A percentile compares a stretch with the other conserved stretches of the same genome.
phyloP scores from a whole-genome alignment of 495 filamentous ascomycete species.

The Aspergillus biplanus region DNA sequence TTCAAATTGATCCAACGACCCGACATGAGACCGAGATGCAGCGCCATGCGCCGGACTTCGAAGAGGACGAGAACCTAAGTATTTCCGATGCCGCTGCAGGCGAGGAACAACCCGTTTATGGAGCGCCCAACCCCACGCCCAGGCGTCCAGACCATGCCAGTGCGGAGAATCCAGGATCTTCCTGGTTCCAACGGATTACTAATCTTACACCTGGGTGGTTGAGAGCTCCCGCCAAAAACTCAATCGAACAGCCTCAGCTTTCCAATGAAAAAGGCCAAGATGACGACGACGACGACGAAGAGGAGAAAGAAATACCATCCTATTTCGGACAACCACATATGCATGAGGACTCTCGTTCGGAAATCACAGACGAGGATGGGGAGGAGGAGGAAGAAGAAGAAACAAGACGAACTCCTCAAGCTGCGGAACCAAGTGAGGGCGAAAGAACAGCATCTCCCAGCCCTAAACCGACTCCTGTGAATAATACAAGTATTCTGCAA shows the following conservation, averaged over 20 bases:
- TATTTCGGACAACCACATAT: conserved; percentile 20
- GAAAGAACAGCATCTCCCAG: not conserved
- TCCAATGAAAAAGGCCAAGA: conserved; percentile 24
- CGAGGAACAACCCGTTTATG: conserved; percentile 24
- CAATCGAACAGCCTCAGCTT: conserved; percentile 25
- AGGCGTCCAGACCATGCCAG: conserved; percentile 23
- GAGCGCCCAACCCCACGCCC: conserved; percentile 33
- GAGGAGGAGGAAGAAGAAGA: conserved; percentile 14
- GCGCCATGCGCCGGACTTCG: conserved; percentile 12
- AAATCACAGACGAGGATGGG: conserved; percentile 16
- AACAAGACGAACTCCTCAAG: conserved; percentile 14
- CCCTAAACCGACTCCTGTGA: not conserved
- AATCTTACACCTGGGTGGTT: conserved; percentile 47
- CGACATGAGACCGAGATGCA: conserved; percentile 25
- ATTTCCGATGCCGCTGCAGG: conserved; percentile 23
- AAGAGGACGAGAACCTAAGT: conserved; percentile 25
- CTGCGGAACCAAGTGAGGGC: not conserved
- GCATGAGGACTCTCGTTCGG: conserved; percentile 19
- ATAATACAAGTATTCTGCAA: not conserved
- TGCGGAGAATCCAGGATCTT: conserved; percentile 32
- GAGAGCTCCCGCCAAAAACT: conserved; percentile 34
- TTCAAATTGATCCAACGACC: conserved; percentile 32
- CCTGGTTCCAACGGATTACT: conserved; percentile 46
- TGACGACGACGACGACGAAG: conserved; percentile 24
- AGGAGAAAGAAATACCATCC: not conserved